Evolutionary conservation across 768 basidiomycete genomes (phyloP), one percentile per base, ranked within the genome.

Genomic region (Termitomyces heimii): DNA sequence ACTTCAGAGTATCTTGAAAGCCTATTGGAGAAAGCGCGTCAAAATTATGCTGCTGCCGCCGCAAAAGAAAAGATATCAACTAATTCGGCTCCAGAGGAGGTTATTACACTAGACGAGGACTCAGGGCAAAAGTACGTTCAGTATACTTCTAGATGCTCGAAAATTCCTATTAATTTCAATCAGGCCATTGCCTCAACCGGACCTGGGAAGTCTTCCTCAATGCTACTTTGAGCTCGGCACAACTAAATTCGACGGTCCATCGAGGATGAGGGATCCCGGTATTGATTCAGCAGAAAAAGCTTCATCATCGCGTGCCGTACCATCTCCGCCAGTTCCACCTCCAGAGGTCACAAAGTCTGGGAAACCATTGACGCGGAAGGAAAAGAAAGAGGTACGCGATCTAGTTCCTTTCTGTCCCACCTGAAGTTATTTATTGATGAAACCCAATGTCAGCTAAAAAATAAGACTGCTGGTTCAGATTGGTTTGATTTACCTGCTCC

Each of bases 401-500:
- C 43, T 42, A 29, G 26, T 13, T 61, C 3, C 31, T 9, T 34
- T 4, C 28, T 7, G 43, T 46, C 20, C 14, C 50, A 32, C 12
- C 24, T n/a, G 20, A 34, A 59, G 9, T n/a, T n/a, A n/a, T n/a
- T n/a, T 29, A 14, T 51, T 56, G 20, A 60, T 18, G 47, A n/a
- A n/a, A 48, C 12, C 14, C 31, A 28, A 53, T 5, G 26, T 49
- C 53, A 94, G 92, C 66, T 86, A 45, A 85, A 81, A 67, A 80
- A 79, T 29, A 78, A 80, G 63, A 94, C 91, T 1, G 82, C 92
- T 5, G 92, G 93, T 0, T 79, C 84, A 45, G 80, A 81, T 55
- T 96, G 93, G 92, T 94, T 92, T 68, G 89, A 94, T 69, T 78
- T 95, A 54, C 91, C 93, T 20, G 86, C 89, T 18, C 92, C 93